phyloP scores from a whole-genome alignment of 768 basidiomycete species.

The Lactarius hengduanensis region DNA sequence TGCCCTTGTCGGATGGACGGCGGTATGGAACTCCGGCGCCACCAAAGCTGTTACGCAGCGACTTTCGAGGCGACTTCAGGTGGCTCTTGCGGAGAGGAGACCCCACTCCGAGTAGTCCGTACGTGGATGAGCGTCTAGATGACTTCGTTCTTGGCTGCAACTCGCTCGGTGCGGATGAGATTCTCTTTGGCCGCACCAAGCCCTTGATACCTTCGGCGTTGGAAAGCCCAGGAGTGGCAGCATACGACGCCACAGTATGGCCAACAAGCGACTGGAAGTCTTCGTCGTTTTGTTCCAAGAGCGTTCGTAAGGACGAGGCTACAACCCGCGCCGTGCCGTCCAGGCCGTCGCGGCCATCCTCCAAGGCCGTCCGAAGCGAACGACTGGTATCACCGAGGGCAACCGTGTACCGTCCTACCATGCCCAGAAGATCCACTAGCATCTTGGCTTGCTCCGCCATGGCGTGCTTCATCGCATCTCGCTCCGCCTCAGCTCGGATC shows the following conservation, averaged over 20 bases:
- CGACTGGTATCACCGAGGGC: constrained; percentile 59
- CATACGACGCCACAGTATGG: constrained; percentile 61
- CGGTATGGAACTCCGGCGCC: constrained; percentile 53
- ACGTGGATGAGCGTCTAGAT: constrained; percentile 47
- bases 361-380: constrained; percentile 43
- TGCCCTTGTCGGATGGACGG: constrained; percentile 62
- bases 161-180: constrained; percentile 49
- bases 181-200: constrained; percentile 46
- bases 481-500: constrained; percentile 61
- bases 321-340: constrained; percentile 47
- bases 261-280: constrained; percentile 67
- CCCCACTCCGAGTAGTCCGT: constrained; percentile 34
- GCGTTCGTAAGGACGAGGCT: constrained; percentile 48
- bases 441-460: constrained; percentile 64
- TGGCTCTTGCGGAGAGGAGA: constrained; percentile 45
- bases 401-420: constrained; percentile 76
- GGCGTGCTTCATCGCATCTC: constrained; percentile 60
- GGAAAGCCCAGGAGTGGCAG: constrained; percentile 37
- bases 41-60: constrained; percentile 43
- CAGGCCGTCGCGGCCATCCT: constrained; percentile 40
- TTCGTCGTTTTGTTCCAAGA: constrained; percentile 69
- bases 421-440: constrained; percentile 70
- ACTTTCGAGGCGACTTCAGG: constrained; percentile 39
- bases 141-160: constrained; percentile 40
- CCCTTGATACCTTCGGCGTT: constrained; percentile 50